Conservation (phyloP, 2,329 filamentous ascomycete species). For the Verticillium zaregamsianum region DNA sequence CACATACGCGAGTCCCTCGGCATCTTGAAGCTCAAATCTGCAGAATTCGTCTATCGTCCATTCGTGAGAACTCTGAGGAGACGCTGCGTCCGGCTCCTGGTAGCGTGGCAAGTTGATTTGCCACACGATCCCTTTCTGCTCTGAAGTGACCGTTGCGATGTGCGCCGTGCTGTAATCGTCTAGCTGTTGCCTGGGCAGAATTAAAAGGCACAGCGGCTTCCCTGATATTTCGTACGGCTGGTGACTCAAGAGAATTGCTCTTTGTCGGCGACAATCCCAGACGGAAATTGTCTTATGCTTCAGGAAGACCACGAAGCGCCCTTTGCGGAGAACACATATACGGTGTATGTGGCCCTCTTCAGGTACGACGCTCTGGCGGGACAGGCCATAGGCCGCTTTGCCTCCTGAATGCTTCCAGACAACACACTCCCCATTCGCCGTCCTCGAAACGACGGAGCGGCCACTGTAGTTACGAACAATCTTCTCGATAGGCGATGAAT, state of each 20-base stretch:
- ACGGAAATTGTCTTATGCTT: slow-evolving; percentile 66
- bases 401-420: slow-evolving; percentile 70
- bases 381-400: slow-evolving; percentile 48
- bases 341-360: slow-evolving; percentile 71
- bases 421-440: slow-evolving; percentile 71
- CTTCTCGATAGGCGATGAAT: slow-evolving; percentile 75
- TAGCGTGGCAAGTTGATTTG: slow-evolving; percentile 61
- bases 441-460: slow-evolving; percentile 75
- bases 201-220: slow-evolving; percentile 75
- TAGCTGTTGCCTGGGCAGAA: slow-evolving; percentile 60
- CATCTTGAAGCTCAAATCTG: slow-evolving; percentile 61
- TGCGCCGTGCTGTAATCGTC: slow-evolving; percentile 58
- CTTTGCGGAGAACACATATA: slow-evolving; percentile 73
- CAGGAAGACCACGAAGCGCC: slow-evolving; percentile 76
- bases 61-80: slow-evolving; percentile 11
- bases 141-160: slow-evolving; percentile 77
- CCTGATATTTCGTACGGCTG: slow-evolving; percentile 57
- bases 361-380: slow-evolving; percentile 64
- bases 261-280: slow-evolving; percentile 69
- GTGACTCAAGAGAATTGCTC: slow-evolving; percentile 55
- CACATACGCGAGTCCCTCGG: slow-evolving; percentile 59
- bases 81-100: slow-evolving; percentile 26
- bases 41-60: slow-evolving; percentile 62
- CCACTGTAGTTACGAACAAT: slow-evolving; percentile 83
- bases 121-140: slow-evolving; percentile 78